phyloP scores from a whole-genome alignment of 345 rosid genomes.

The Acer negundo region DNA sequence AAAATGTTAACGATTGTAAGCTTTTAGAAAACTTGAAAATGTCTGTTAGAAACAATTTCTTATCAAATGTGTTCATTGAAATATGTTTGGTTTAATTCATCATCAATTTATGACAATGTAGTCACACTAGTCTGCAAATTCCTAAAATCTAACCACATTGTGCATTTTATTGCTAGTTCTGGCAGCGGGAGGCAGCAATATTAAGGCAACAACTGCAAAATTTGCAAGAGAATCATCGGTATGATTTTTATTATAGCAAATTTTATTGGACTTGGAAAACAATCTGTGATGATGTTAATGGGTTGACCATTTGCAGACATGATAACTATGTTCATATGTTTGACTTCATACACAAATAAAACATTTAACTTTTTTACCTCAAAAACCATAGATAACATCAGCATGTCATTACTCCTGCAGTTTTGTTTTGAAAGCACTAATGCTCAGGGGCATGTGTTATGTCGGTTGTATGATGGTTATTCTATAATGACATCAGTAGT shows the following conservation, averaged over 20 bases:
- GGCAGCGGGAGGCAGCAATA: conserved; percentile 80
- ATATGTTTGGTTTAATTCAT: not conserved
- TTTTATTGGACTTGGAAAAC: not conserved
- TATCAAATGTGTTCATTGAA: not conserved
- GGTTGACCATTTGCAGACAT: conserved; percentile 1
- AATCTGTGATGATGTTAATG: not conserved
- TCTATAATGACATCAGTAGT: conserved; percentile 1
- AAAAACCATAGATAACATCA: not conserved
- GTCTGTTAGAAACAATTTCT: not conserved
- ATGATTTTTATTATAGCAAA: conserved; percentile 19
- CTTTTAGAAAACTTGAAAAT: not conserved
- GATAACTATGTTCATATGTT: not conserved
- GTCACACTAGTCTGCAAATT: not conserved
- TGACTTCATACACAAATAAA: not conserved
- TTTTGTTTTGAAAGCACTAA: not conserved
- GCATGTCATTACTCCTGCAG: not conserved
- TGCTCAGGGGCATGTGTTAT: not conserved
- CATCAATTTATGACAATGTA: not conserved
- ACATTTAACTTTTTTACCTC: not conserved
- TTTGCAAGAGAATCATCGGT: conserved; percentile 85
- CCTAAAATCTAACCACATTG: conserved; percentile 17
- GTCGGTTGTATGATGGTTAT: not conserved
- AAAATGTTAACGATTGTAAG: too few relatives aligned
- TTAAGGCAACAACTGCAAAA: conserved; percentile 69
- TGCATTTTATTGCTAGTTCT: conserved; percentile 51